These are phyloP conservation scores for Hypholoma sublateritium DNA, from an alignment of 768 basidiomycete genomes.

Conservation along the genomic window DNA sequence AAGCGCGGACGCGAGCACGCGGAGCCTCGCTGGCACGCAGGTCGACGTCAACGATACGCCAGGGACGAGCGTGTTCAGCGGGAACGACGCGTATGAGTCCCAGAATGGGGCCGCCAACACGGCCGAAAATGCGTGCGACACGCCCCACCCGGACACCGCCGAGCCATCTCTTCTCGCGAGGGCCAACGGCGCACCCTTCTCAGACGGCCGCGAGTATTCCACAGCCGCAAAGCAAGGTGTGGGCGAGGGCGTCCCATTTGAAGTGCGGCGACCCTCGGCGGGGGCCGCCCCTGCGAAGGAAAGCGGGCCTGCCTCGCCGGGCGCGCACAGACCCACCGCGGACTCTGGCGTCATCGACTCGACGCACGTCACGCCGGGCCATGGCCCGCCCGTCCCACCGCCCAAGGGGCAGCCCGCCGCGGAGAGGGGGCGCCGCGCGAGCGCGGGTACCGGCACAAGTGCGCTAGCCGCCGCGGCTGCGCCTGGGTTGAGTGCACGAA, in stretches of 20 bases:
- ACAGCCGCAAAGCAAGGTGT: not conserved
- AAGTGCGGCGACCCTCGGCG: not conserved
- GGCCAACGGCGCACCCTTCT: not conserved
- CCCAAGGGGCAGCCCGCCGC: not conserved
- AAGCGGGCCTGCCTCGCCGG: not conserved
- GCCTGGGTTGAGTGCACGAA: not conserved
- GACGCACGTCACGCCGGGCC: not conserved
- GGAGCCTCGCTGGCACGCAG: constrained; percentile 6
- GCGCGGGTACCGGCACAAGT: not conserved
- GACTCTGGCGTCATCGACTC: not conserved
- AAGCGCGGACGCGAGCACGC: constrained; percentile 11
- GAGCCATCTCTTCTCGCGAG: not conserved
- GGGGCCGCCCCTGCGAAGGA: not conserved
- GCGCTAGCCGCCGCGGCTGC: not conserved
- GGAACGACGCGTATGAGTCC: not conserved
- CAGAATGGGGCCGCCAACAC: not conserved
- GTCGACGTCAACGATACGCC: not conserved
- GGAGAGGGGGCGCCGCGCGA: not conserved
- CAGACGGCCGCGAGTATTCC: not conserved
- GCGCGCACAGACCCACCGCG: not conserved
- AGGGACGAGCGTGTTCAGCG: not conserved
- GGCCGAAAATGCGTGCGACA: not conserved
- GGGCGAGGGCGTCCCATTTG: not conserved
- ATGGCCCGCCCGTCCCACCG: not conserved
- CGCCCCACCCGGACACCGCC: not conserved